phyloP scores from a whole-genome alignment of 1,139 yeast species.

The Sugiyamaella xylanicola region DNA sequence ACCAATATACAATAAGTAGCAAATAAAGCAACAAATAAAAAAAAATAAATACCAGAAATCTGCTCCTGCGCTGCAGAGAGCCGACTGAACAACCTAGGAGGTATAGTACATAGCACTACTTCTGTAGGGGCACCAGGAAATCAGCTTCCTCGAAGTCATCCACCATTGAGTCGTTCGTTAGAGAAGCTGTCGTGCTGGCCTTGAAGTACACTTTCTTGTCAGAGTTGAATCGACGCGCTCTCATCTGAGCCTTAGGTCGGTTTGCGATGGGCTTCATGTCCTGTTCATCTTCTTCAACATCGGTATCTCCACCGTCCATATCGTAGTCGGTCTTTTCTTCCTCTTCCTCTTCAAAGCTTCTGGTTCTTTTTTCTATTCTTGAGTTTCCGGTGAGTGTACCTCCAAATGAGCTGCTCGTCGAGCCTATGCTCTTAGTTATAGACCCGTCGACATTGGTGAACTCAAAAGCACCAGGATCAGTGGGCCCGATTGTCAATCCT shows the following conservation, averaged over 20 bases:
- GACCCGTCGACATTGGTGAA: constrained; percentile 24
- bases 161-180: constrained; percentile 9
- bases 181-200: neutral
- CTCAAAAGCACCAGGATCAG: constrained; percentile 24
- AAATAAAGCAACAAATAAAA: neutral
- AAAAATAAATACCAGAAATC: neutral
- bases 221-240: neutral
- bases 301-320: constrained; percentile 30
- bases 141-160: constrained; percentile 28
- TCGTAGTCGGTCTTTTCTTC: constrained; percentile 32
- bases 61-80: neutral
- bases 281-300: constrained; percentile 32
- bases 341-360: constrained; percentile 33
- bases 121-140: constrained; percentile 24
- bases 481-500: constrained; percentile 32
- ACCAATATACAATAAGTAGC: neutral
- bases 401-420: constrained; percentile 23
- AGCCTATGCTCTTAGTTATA: constrained; percentile 23
- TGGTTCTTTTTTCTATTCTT: constrained; percentile 1
- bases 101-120: no score
- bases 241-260: constrained; percentile 12
- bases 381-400: no score
- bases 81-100: no score
- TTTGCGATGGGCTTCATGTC: neutral
- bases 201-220: neutral